phyloP scores from a whole-genome alignment of 148 eudicot genomes.

The Suaeda aralocaspica region DNA sequence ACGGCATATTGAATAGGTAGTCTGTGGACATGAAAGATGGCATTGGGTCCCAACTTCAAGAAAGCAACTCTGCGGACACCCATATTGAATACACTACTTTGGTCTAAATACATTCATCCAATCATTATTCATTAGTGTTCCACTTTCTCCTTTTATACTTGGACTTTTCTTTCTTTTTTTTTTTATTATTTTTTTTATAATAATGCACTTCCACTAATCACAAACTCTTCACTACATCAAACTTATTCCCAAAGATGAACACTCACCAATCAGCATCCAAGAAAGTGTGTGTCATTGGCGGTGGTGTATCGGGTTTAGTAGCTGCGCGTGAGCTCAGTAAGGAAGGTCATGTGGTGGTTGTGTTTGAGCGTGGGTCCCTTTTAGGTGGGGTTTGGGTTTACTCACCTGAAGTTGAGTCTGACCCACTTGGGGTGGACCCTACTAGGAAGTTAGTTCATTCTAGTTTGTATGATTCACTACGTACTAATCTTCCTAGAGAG shows the following conservation, averaged over 20 bases:
- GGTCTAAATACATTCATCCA: too few relatives aligned
- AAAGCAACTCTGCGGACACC: too few relatives aligned
- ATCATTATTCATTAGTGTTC: too few relatives aligned
- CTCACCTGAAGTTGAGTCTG: conserved; percentile 50
- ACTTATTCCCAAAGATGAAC: conserved; percentile 15
- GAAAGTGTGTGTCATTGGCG: conserved; percentile 75
- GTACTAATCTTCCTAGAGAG: conserved; percentile 70
- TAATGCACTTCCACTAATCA: too few relatives aligned
- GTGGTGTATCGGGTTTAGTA: conserved; percentile 72
- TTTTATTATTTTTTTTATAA: too few relatives aligned
- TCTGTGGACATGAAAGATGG: too few relatives aligned
- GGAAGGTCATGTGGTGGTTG: conserved; percentile 70
- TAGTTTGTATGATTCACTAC: conserved; percentile 66
- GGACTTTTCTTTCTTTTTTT: too few relatives aligned
- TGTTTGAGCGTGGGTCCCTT: conserved; percentile 50
- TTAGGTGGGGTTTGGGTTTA: conserved; percentile 81
- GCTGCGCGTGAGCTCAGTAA: conserved; percentile 70
- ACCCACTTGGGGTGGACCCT: conserved; percentile 58
- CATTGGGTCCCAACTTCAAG: too few relatives aligned
- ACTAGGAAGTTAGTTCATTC: conserved; percentile 47
- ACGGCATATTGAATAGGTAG: too few relatives aligned
- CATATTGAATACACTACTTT: too few relatives aligned
- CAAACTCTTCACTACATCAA: too few relatives aligned
- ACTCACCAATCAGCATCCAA: conserved; percentile 25
- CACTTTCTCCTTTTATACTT: too few relatives aligned